Evolutionary conservation across 345 rosid species (phyloP).

Genomic region (Rhodomyrtus tomentosa): DNA sequence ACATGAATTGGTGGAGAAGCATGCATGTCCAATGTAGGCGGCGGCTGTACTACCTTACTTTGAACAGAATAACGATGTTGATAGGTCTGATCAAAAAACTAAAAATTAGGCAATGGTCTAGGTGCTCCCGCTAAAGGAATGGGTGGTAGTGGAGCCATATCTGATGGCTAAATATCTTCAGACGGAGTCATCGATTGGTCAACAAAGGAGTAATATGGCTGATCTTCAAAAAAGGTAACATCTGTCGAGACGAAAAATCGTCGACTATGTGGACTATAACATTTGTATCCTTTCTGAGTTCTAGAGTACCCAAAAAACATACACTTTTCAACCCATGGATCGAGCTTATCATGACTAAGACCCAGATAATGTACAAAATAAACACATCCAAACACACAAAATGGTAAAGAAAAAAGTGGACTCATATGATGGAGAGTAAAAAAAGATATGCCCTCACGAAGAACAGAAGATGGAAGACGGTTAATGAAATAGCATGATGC

Average conservation of each 20-base stretch:
- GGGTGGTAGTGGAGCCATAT: not conserved
- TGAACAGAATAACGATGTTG: accelerated
- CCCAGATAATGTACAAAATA: not conserved
- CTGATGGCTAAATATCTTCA: too few species aligned
- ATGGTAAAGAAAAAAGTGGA: not conserved
- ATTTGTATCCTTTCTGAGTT: too few species aligned
- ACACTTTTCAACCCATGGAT: not conserved
- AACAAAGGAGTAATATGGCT: not conserved
- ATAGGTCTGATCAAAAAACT: accelerated
- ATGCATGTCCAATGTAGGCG: not conserved
- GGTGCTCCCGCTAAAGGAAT: not conserved
- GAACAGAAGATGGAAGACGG: too few species aligned
- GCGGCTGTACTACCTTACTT: not conserved
- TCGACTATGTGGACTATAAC: too few species aligned
- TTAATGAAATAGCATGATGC: too few species aligned
- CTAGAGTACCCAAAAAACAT: too few species aligned
- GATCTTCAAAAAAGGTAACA: too few species aligned
- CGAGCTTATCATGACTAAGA: not conserved
- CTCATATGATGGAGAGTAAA: not conserved
- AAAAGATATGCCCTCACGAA: too few species aligned
- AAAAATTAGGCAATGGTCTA: not conserved
- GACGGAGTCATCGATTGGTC: not conserved
- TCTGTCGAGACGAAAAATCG: too few species aligned
- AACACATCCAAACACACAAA: not conserved
- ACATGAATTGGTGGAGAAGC: not conserved